Percentiles rank a stretch among this genome's conserved stretches.
phyloP scores from a whole-genome alignment of 345 rosid genomes.

The Sapria himalayana region DNA sequence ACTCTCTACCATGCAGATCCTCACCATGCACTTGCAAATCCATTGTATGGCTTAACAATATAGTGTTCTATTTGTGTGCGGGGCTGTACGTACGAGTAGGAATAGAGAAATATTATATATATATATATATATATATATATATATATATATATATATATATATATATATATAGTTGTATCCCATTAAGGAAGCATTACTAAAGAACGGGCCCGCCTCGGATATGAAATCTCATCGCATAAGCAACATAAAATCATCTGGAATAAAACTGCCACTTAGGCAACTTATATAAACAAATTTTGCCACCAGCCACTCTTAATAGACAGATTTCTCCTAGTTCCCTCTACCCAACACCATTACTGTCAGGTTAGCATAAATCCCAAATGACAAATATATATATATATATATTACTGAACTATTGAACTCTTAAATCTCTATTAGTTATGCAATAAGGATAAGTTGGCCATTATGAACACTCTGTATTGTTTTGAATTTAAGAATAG shows the following conservation, averaged over 20 bases:
- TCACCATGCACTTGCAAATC: slow-evolving; percentile 12
- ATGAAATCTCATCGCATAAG: slow-evolving; percentile 15
- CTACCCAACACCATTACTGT: too few species aligned
- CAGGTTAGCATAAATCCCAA: not conserved
- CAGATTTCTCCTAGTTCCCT: too few species aligned
- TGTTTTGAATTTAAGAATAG: slow-evolving; percentile 9
- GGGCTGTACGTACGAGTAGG: slow-evolving; percentile 21
- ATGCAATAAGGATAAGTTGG: not conserved
- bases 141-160: too few species aligned
- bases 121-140: too few species aligned
- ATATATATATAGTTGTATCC: too few species aligned
- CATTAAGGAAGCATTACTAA: slow-evolving; percentile 18
- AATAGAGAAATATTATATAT: too few species aligned
- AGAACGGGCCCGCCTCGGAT: slow-evolving; percentile 17
- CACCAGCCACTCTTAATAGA: too few species aligned
- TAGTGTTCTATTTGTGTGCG: slow-evolving; percentile 14
- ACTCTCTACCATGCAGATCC: slow-evolving; percentile 23
- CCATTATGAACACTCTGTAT: slow-evolving; percentile 12
- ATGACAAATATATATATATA: not conserved
- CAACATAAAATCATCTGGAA: slow-evolving; percentile 33
- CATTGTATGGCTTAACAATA: slow-evolving; percentile 3
- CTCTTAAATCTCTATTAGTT: slow-evolving; percentile 1
- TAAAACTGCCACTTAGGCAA: not conserved
- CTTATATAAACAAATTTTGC: too few species aligned
- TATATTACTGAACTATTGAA: not conserved